Evolutionary conservation across 495 filamentous ascomycete genomes (phyloP), one percentile per base, ranked within the genome.

Genomic region (Peziza echinospora): DNA sequence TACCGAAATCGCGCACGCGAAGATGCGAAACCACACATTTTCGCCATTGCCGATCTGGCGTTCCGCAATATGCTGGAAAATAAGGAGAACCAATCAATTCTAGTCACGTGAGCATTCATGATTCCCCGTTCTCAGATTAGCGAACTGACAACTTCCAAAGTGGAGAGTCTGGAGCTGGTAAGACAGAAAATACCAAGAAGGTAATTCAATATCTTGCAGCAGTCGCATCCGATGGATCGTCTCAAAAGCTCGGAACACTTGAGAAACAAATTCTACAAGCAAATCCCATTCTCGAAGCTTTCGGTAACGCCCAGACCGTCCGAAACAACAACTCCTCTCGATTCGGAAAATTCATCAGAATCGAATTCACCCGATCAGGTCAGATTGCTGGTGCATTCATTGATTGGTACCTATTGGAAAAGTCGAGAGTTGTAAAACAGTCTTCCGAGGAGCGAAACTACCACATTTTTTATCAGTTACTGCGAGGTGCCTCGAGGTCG

Each of bases 101-200:
- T 99, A 26, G 91, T 99, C 5, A 99, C 91, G 84, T 55, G 82
- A 92, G 54, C 87, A 86, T 8, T 91, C 84, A 57, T 66, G 93
- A 0, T 82, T 92, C 2, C 81, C 89, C 46, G n/a, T n/a, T n/a
- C n/a, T n/a, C 84, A 91, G 59, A 83, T 84, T 11, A 71, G 83
- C 44, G 92, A 93, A 53, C 85, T 92, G 61, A 92, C 83, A 57
- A 93, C 93, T 53, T 67, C 92, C 26, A 82, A 7, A 97, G 91
- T 24, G 91, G 91, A 60, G 91, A 99, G 64, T 99, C 91, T 19
- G 91, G 91, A 51, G 91, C 91, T 23, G 91, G 91, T 51, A 99
- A 99, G 64, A 99, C 91, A 0, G 91, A 99, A 60, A 99, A 99
- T 53, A 99, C 91, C 2, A 99, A 99, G 59, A 99, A 99, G 63